These are phyloP conservation scores for Sordariomycetes sp. DNA, from an alignment of 2,329 filamentous ascomycete genomes.

Conservation along the genomic window DNA sequence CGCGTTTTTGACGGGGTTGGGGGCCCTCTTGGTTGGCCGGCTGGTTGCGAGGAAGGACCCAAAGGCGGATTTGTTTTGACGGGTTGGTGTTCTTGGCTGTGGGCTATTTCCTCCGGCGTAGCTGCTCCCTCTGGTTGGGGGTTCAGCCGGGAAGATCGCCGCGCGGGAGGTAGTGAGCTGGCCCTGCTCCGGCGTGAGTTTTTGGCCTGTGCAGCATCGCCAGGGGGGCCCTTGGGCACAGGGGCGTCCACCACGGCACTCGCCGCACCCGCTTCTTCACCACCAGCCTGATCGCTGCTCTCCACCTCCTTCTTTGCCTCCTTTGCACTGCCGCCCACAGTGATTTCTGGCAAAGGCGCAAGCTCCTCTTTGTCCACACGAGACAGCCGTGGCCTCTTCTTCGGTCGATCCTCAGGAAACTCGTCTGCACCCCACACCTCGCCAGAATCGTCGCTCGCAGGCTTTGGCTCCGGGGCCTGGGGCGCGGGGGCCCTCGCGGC, in stretches of 20 bases:
- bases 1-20: not conserved
- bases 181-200: not conserved
- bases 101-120: not conserved
- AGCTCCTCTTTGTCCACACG: not conserved
- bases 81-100: not conserved
- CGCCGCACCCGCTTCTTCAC: not conserved
- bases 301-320: constrained; percentile 3
- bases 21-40: not conserved
- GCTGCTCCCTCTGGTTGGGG: not conserved
- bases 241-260: not conserved
- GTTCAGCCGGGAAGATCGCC: not conserved
- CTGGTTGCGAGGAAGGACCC: not conserved
- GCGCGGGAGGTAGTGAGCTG: not conserved
- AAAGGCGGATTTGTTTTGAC: not conserved
- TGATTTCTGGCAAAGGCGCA: not conserved
- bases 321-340: not conserved
- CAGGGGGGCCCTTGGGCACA: not conserved
- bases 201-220: not conserved
- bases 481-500: constrained; percentile 18
- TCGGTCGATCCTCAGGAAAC: constrained; percentile 2
- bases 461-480: not conserved
- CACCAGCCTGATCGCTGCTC: not conserved
- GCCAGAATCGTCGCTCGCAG: constrained; percentile 1
- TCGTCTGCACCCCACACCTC: not conserved
- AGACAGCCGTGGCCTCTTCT: constrained; percentile 7